phyloP scores from a whole-genome alignment of 306 rosid genomes.

The Delonix regia region DNA sequence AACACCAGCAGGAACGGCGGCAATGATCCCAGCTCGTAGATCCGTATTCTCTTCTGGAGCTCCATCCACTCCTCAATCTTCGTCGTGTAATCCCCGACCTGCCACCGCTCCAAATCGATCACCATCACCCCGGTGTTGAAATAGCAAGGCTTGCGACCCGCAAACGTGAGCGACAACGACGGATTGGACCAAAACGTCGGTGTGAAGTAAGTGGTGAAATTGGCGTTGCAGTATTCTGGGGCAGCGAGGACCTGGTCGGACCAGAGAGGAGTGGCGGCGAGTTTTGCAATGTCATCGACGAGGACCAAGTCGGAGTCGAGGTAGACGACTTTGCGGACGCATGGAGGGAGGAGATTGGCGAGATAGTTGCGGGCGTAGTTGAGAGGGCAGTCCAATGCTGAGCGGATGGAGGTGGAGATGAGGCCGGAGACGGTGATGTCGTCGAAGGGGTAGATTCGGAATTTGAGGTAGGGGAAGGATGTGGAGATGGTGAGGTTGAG shows the following conservation, averaged over 20 bases:
- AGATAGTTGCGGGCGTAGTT: constrained; percentile 96
- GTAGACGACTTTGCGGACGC: constrained; percentile 67
- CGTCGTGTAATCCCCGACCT: constrained; percentile 74
- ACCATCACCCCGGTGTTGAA: constrained; percentile 99
- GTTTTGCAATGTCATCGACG: constrained; percentile 87
- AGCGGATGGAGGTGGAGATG: constrained; percentile 88
- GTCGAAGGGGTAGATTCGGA: constrained; percentile 76
- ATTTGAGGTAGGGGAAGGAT: constrained; percentile 79
- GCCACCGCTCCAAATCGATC: constrained; percentile 77
- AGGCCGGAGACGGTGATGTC: constrained; percentile 65
- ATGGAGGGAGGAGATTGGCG: constrained; percentile 62
- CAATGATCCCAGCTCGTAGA: constrained; percentile 87
- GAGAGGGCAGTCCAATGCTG: constrained; percentile 88
- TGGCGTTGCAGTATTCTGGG: constrained; percentile 94
- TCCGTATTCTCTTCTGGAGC: constrained; percentile 93
- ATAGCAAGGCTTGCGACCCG: constrained; percentile 75
- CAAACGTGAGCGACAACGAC: constrained; percentile 67
- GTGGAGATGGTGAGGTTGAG: constrained; percentile 47
- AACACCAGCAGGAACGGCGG: constrained; percentile 91
- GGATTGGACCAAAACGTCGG: constrained; percentile 93
- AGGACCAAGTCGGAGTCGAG: constrained; percentile 91
- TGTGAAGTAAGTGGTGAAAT: constrained; percentile 79
- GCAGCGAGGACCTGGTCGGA: constrained; percentile 74
- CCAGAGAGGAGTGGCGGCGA: constrained; percentile 60
- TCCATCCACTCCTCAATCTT: constrained; percentile 97